Evolutionary conservation across 2,329 filamentous ascomycete species (phyloP), one percentile per base, ranked within the genome.

Genomic region (Fusarium coicis): DNA sequence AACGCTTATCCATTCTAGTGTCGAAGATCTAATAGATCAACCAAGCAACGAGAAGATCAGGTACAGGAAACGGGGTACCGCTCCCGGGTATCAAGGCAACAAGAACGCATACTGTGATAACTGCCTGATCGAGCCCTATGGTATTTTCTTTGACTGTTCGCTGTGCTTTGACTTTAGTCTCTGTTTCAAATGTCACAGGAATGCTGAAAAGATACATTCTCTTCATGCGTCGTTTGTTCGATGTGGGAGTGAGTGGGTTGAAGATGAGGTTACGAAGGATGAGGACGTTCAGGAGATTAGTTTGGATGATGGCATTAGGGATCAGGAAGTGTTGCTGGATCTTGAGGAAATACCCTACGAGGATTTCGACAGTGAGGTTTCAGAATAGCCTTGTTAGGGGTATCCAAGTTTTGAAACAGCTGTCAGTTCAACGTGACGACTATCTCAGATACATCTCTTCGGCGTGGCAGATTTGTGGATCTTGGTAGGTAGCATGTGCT

Each of bases 371-470:
- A 50, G 47, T 7, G 15, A 50, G 2, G 30, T 50, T 3, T 23
- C 30, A 19, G 10, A 50, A 12, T 50, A 23, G 21, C 18, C 2
- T 6, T 12, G 4, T 19, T 19, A 2, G 21, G 5, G 0, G 3
- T 50, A 4, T 19, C 4, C 7, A 2, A 19, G 18, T 2, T 2
- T 18, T 4, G 4, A 9, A 4, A 4, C 0, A 18, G 0, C 4
- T 15, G 8, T 9, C 14, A 11, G 12, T 4, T n/a, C 6, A 2
- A n/a, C 15, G 9, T 3, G 10, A 16, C 3, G n/a, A 16, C 7
- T 0, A 10, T 49, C 14, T 30, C 4, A 9, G 11, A n/a, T 18
- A 32, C 7, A 11, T 14, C 26, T 14, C 12, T 47, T n/a, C 44
- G 2, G 1, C 15, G 9, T 12, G 7, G n/a, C 11, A 14, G 21